Percentiles rank a stretch among this genome's conserved stretches.
Evolutionary conservation across 2,329 filamentous ascomycete species (phyloP).

Genomic region (Reticulascus tulasneorum): DNA sequence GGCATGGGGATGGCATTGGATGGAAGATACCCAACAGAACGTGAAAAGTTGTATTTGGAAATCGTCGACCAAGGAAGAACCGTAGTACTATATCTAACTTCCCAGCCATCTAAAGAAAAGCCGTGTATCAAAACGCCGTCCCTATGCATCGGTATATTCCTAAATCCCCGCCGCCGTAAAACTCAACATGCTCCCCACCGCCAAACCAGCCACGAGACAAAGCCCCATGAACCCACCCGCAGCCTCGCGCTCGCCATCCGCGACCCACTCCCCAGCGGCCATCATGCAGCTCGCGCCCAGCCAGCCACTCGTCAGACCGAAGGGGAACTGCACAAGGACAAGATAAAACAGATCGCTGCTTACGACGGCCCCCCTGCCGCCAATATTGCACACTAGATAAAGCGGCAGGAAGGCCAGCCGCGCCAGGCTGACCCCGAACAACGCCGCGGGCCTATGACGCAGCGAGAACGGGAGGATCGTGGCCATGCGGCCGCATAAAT

Average conservation of each 20-base stretch:
- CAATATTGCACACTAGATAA: slow-evolving; percentile 86
- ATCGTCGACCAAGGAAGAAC: too few relatives aligned
- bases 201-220: slow-evolving; percentile 79
- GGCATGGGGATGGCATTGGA: too few relatives aligned
- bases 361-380: slow-evolving; percentile 68
- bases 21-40: too few relatives aligned
- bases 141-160: slow-evolving; percentile 3
- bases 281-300: slow-evolving; percentile 89
- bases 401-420: slow-evolving; percentile 74
- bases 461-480: slow-evolving; percentile 57
- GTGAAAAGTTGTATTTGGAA: too few relatives aligned
- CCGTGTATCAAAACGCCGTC: too few relatives aligned
- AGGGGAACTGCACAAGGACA: slow-evolving; percentile 74
- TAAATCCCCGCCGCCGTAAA: slow-evolving; percentile 63
- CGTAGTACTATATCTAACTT: too few relatives aligned
- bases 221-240: slow-evolving; percentile 92
- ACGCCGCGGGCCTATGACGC: slow-evolving; percentile 56
- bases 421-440: slow-evolving; percentile 65
- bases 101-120: too few relatives aligned
- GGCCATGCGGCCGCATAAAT: slow-evolving; percentile 70
- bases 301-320: slow-evolving; percentile 84
- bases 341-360: slow-evolving; percentile 86
- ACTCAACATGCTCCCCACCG: slow-evolving; percentile 82
- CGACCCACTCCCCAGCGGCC: slow-evolving; percentile 77
- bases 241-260: slow-evolving; percentile 77